Base-by-base conservation (phyloP, 805 yeast species). In the Priceomyces haplophilus region DNA sequence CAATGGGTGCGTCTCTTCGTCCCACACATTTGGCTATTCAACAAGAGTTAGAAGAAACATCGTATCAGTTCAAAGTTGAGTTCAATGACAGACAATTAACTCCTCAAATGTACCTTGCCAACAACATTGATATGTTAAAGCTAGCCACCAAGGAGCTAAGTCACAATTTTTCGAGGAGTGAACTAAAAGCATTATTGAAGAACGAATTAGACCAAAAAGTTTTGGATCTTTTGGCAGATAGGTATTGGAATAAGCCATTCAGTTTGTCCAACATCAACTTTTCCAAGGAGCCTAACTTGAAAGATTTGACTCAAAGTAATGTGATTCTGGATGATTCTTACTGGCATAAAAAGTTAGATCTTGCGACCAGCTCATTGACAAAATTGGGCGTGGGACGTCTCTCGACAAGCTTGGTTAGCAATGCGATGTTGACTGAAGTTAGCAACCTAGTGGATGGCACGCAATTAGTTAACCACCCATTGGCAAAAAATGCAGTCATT, bases 41-140 rank as follows among this genome's bases (percentile, higher is more conserved):
- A 47, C 90, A 82, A 56, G 99, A 93, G 62, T 75, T 90, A 34
- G 99, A 95, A 60, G 99, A 95, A 55, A 80, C 97, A 0, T 70
- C 93, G 1, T 93, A 93, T 60, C 82, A 84, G 59, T 93, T 88
- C 69, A 93, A 93, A 61, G 99, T 93, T 18, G 97, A 93, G 62
- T 93, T 89, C 65, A 93, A 93, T 59, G 99, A 93, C 63, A 79
- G 97, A 41, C 87, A 85, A 27, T 72, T 93, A 49, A 93, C 99
- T 0, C 96, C 98, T 12, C 93, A 89, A 56, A 88, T 95, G 45
- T 93, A 93, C 58, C 73, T 93, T 52, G 96, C 97, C 17, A 91
- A 87, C 57, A 88, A 93, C 43, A 79, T 93, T 25, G 99, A 93
- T 62, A 69, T 85, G 38, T 73, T 95, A 56, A 93, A 93, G 61